Evolutionary conservation across 1,284 basidiomycete species (phyloP).

Genomic region (Pseudozyma thailandica): DNA sequence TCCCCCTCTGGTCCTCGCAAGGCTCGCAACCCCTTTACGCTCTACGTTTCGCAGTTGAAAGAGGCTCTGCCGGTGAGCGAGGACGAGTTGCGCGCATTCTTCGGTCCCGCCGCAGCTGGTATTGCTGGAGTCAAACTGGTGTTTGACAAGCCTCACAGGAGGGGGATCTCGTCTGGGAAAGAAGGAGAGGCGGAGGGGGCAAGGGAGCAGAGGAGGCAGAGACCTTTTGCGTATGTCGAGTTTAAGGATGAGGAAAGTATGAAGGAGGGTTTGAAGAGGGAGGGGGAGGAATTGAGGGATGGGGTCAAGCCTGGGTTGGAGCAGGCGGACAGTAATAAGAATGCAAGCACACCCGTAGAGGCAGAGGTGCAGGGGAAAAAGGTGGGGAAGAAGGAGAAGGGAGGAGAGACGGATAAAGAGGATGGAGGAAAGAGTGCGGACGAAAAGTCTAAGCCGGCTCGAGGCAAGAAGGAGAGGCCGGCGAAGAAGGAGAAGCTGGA

Average conservation of each 20-base stretch:
- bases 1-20: constrained; percentile 24
- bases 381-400: constrained; percentile 2
- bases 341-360: not conserved
- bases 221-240: constrained; percentile 55
- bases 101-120: constrained; percentile 51
- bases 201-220: constrained; percentile 36
- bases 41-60: constrained; percentile 57
- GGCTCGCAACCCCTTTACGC: constrained; percentile 39
- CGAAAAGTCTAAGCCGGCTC: constrained; percentile 8
- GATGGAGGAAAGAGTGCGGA: constrained; percentile 23
- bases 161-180: constrained; percentile 28
- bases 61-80: constrained; percentile 58
- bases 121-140: constrained; percentile 52
- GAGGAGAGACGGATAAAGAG: constrained; percentile 20
- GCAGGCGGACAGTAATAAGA: constrained; percentile 46
- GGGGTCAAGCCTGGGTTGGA: constrained; percentile 33
- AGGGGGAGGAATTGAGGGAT: constrained; percentile 40
- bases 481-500: constrained; percentile 4
- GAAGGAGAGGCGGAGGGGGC: constrained; percentile 14
- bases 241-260: constrained; percentile 45
- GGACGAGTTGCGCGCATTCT: constrained; percentile 52
- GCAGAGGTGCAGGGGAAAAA: constrained; percentile 3
- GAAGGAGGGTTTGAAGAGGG: constrained; percentile 36
- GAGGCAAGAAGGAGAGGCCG: constrained; percentile 9
- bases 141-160: constrained; percentile 47